Evolutionary conservation across 768 basidiomycete genomes (phyloP), one percentile per base, ranked within the genome.

Genomic region (Daedaleopsis sinensis): DNA sequence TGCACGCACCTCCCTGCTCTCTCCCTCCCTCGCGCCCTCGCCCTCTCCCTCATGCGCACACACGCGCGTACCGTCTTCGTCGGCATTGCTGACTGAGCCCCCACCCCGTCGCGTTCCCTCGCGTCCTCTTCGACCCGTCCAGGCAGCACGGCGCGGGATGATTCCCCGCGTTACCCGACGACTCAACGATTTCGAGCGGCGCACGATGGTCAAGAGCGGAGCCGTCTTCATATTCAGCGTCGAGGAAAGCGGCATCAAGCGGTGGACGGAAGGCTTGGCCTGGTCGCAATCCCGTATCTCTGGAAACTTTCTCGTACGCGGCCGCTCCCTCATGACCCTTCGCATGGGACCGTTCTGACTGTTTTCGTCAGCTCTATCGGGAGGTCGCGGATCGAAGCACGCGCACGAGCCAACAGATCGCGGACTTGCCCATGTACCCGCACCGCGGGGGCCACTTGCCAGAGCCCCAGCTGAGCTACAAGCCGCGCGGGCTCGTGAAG

Each of bases 211-310:
- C 59, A 73, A 76, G 52, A 80, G 77, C 58, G 84, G 84, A 11
- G 90, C 92, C 51, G 86, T 94, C 16, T 95, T 93, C 71, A 87
- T 95, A 52, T 95, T 93, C 76, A 90, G 90, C 70, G 92, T 93
- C 69, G 88, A 91, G 67, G 91, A 93, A 71, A 91, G 90, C 70
- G 90, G 90, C 13, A 94, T 95, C 74, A 93, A 91, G 72, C 81
- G 92, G 16, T 93, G 92, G 89, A 95, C 93, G 37, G 93, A 85
- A 68, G 82, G 87, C 42, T 73, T 90, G 21, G 76, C 88, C 12
- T 95, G 93, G 92, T 90, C 88, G 19, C 91, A 92, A 0, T 91
- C 89, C 61, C 82, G 92, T 9, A 94, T 93, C 65, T 84, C 91
- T 23, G 89, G 89, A 62, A 93, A 94, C 73, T 94, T 93, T 72